phyloP scores from a whole-genome alignment of 2,329 filamentous ascomycete genomes.

The Colletotrichum noveboracense region DNA sequence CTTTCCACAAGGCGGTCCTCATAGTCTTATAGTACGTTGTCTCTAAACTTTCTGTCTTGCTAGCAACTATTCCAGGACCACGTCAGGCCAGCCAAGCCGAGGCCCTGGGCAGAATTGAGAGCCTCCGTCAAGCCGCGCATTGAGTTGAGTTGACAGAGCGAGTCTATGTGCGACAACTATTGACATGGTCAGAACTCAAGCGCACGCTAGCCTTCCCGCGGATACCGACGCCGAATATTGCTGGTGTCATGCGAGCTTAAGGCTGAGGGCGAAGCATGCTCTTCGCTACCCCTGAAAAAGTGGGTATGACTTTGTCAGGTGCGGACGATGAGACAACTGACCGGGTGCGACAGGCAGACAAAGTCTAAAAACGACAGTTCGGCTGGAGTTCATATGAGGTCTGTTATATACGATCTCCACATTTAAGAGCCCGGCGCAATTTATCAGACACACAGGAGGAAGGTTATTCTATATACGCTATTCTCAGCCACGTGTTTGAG shows the following conservation, averaged over 20 bases:
- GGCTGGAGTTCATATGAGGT: neutral
- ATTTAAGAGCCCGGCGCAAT: neutral
- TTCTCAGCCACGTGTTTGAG: neutral
- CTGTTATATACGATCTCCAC: neutral
- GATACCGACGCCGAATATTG: neutral
- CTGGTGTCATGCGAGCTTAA: neutral
- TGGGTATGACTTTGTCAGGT: neutral
- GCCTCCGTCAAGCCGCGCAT: neutral
- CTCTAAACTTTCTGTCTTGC: neutral
- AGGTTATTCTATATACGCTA: neutral
- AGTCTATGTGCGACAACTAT: neutral
- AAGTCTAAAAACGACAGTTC: neutral
- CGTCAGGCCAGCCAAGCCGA: neutral
- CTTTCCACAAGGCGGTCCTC: neutral
- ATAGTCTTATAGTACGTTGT: neutral
- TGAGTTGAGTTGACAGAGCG: neutral
- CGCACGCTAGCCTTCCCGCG: neutral
- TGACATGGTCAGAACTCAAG: neutral
- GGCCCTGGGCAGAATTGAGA: neutral
- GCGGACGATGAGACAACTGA: neutral
- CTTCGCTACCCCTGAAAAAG: neutral
- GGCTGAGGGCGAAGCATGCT: neutral
- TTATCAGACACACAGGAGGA: neutral
- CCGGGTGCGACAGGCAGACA: neutral
- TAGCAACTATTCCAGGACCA: neutral